phyloP scores from a whole-genome alignment of 306 rosid genomes.

The Mimosa pudica region DNA sequence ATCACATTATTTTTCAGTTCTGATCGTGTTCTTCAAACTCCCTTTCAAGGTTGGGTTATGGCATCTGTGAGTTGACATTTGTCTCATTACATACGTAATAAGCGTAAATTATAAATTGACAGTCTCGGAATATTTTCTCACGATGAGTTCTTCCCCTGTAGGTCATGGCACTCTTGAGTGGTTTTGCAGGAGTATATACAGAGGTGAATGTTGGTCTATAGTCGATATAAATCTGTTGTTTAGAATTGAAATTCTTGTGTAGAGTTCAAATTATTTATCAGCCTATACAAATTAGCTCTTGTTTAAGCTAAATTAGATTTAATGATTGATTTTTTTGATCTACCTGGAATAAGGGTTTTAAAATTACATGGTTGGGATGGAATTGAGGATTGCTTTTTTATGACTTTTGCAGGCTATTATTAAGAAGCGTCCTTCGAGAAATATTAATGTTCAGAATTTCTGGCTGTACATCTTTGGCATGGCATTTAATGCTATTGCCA shows the following conservation, averaged over 20 bases:
- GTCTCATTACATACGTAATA: slow-evolving; percentile 2
- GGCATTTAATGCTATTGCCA: slow-evolving; percentile 88
- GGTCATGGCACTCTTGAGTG: slow-evolving; percentile 97
- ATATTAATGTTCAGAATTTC: slow-evolving; percentile 95
- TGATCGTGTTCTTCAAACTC: slow-evolving; percentile 90
- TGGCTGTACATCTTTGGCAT: slow-evolving; percentile 95
- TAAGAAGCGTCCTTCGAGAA: slow-evolving; percentile 92
- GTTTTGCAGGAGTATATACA: slow-evolving; percentile 95
- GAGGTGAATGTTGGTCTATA: slow-evolving; percentile 64
- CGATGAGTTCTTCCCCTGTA: slow-evolving; percentile 41
- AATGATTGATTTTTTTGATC: slow-evolving; percentile 15
- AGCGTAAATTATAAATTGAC: slow-evolving; percentile 7
- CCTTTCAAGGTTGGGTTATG: slow-evolving; percentile 96
- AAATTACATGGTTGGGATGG: not conserved
- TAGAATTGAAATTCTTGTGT: slow-evolving; percentile 12
- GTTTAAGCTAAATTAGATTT: slow-evolving; percentile 29
- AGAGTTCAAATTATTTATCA: slow-evolving; percentile 29
- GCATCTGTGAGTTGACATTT: slow-evolving; percentile 77
- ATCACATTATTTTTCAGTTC: slow-evolving; percentile 56
- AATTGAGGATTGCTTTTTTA: slow-evolving; percentile 15
- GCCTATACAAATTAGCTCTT: slow-evolving; percentile 21
- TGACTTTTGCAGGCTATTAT: slow-evolving; percentile 78
- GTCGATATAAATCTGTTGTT: slow-evolving; percentile 26
- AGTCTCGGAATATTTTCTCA: slow-evolving; percentile 34
- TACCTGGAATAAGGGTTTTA: slow-evolving; percentile 26